These are phyloP conservation scores for Lichtheimia ornata DNA, from an alignment of 371 early-diverging fungal genomes.

Conservation along the genomic window DNA sequence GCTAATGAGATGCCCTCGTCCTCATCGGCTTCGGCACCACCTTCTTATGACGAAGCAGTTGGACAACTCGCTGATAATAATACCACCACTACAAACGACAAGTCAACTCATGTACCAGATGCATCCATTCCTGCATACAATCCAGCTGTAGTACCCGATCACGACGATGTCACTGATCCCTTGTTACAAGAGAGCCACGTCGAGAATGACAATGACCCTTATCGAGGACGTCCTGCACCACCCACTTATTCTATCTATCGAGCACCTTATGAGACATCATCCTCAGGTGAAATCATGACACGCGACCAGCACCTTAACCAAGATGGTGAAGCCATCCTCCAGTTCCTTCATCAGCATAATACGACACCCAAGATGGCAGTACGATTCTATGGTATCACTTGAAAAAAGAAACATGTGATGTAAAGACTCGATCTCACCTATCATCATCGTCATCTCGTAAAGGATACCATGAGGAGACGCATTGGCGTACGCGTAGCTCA, in stretches of 20 bases:
- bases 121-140: conserved; percentile 10
- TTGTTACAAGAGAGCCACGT: conserved; percentile 1
- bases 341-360: conserved; percentile 45
- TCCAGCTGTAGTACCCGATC: conserved; percentile 14
- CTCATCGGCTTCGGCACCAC: conserved; percentile 22
- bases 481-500: conserved; percentile 24
- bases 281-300: conserved; percentile 22
- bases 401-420: neutral
- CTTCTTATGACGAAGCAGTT: conserved; percentile 32
- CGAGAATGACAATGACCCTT: conserved; percentile 18
- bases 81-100: neutral
- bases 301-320: conserved; percentile 44
- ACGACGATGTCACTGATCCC: conserved; percentile 6
- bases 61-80: neutral
- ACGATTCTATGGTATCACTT: conserved; percentile 37
- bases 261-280: conserved; percentile 22
- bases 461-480: conserved; percentile 51
- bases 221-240: conserved; percentile 38
- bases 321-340: conserved; percentile 46
- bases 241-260: conserved; percentile 41
- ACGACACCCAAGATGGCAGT: conserved; percentile 34
- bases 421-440: no score
- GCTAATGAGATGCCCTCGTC: conserved; percentile 11
- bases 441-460: neutral
- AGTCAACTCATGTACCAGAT: conserved; percentile 4